Evolutionary conservation across 371 early-diverging fungal genomes (phyloP).

Genomic region (Paraphysoderma sedebokerense): DNA sequence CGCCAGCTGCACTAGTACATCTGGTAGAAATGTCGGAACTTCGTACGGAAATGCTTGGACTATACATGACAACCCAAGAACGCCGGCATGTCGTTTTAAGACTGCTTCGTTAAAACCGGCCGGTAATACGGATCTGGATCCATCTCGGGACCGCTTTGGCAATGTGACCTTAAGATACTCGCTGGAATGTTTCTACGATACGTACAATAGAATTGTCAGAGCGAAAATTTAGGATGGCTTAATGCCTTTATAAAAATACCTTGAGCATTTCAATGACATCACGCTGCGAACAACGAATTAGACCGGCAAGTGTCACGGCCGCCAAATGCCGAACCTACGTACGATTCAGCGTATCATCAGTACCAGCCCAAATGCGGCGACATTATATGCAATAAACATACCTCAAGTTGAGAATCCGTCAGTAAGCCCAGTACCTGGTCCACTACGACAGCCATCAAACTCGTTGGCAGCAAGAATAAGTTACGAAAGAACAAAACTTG

Average conservation of each 20-base stretch:
- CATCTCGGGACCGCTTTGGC: constrained; percentile 23
- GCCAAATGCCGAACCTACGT: constrained; percentile 67
- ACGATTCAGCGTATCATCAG: too few relatives aligned
- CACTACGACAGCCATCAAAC: constrained; percentile 34
- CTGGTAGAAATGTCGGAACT: constrained; percentile 80
- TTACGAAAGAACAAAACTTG: constrained; percentile 66
- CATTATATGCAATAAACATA: too few relatives aligned
- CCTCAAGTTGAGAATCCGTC: constrained; percentile 61
- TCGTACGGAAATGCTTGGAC: constrained; percentile 81
- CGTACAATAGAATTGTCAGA: background rate
- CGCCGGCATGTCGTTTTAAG: constrained; percentile 65
- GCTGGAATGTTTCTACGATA: constrained; percentile 11
- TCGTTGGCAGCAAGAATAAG: constrained; percentile 33
- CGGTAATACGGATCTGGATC: constrained; percentile 22
- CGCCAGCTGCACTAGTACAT: constrained; percentile 49
- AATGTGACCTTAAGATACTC: constrained; percentile 15
- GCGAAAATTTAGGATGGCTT: too few relatives aligned
- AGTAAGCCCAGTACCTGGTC: constrained; percentile 38
- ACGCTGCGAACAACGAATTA: constrained; percentile 69
- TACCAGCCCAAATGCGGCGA: too few relatives aligned
- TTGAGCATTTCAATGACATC: constrained; percentile 43
- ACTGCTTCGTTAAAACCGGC: constrained; percentile 30
- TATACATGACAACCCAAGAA: constrained; percentile 66
- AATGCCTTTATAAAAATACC: constrained; percentile 15
- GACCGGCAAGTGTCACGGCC: constrained; percentile 57